Evolutionary conservation across 2,329 filamentous ascomycete species (phyloP), one percentile per base, ranked within the genome.

Genomic region (Byssochlamys sp.): DNA sequence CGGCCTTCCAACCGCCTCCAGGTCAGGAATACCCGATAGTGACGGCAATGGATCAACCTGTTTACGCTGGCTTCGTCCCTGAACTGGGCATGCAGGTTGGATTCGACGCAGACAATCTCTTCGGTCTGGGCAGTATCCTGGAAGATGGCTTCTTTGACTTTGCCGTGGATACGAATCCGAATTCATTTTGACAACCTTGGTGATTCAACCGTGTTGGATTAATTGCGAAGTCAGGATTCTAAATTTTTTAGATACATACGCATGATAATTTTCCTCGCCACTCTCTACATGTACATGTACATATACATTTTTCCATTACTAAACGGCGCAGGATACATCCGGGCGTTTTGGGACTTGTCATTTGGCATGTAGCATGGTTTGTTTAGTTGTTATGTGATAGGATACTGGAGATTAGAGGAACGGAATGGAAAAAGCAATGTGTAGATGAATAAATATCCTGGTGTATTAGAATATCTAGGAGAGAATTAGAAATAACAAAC

Each of bases 81-180:
- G 69, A 69, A 7, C 39, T 71, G 7, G 67, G 62, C 0, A 60
- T 67, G 52, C 65, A 66, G 45, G 62, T 66, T 2, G 60, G 60
- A 1, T 65, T 69, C 31, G 64, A 68, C 31, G 60, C 70, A 11
- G 65, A 70, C 53, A 65, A 67, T 53, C 55, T 73, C 35, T 65
- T 67, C 45, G 63, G 63, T 3, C 53, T 74, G 58, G 70, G 66
- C 2, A 67, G 58, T 53, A 67, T 73, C 62, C 55, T 73, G 35
- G 70, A 68, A 1, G 71, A 72, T 25, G 69, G 68, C 11, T 55
- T 73, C 27, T 67, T 73, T 49, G 52, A 56, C 49, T 52, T 60
- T 25, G 56, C 60, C 24, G 35, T 58, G 39, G 58, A 61, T 31
- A 31, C 33, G 12, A 58, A 60, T 52, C 52, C 31, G n/a, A 56